Evolutionary conservation across 768 basidiomycete species (phyloP).

Genomic region (Lactarius hengduanensis): DNA sequence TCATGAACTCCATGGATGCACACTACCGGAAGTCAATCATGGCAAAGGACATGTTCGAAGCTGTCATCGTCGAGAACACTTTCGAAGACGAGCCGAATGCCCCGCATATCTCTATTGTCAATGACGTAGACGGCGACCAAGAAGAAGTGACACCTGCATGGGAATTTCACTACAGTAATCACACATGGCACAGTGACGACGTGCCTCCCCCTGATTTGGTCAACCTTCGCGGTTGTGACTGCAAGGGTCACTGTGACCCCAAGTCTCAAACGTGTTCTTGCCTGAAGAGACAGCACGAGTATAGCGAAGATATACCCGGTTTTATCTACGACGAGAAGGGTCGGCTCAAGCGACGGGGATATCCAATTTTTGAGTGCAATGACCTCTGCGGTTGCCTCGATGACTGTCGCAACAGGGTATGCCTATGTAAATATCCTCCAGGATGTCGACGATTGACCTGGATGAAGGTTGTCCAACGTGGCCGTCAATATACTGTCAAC

Average conservation of each 20-base stretch:
- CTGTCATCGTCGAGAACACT: conserved; percentile 63
- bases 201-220: conserved; percentile 65
- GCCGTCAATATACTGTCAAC: conserved; percentile 58
- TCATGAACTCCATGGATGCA: conserved; percentile 53
- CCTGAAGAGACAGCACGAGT: conserved; percentile 51
- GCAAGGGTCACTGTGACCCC: conserved; percentile 73
- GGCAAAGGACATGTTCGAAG: conserved; percentile 58
- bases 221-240: conserved; percentile 66
- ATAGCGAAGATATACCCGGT: conserved; percentile 44
- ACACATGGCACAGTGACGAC: conserved; percentile 68
- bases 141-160: conserved; percentile 72
- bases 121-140: conserved; percentile 53
- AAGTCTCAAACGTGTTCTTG: conserved; percentile 73
- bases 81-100: conserved; percentile 65
- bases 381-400: conserved; percentile 77
- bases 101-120: conserved; percentile 65
- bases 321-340: conserved; percentile 72
- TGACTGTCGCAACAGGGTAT: conserved; percentile 77
- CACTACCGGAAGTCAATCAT: conserved; percentile 42
- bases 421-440: conserved; percentile 29
- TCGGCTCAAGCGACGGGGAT: conserved; percentile 43
- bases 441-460: background rate
- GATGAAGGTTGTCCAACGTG: conserved; percentile 76
- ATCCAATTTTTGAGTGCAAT: conserved; percentile 86
- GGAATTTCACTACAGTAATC: conserved; percentile 87